Evolutionary conservation across 169 alveolate genomes (phyloP), one percentile per base, ranked within the genome.

Genomic region (Cryptosporidium canis): DNA sequence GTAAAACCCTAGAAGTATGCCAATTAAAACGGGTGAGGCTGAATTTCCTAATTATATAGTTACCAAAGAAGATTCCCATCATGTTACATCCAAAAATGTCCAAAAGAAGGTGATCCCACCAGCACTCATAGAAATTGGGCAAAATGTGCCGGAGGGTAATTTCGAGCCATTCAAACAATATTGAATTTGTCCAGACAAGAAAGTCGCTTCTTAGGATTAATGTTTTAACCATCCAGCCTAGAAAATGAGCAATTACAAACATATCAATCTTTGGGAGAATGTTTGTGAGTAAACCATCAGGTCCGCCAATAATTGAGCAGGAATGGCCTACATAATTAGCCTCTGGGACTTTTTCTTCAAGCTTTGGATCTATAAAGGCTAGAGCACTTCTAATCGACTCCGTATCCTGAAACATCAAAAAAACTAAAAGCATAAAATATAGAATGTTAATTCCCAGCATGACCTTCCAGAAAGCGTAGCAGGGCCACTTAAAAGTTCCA

Each of bases 41-140:
- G 33, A 77, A 58, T 44, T 7, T 51, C 5, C 29, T 77, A 37
- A 77, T 77, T 14, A 77, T 24, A n/a, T 61, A 51, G 41, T 83
- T 83, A 7, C 96, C 96, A 5, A 77, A n/a, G 16, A 91, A 70
- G 33, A 95, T 93, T 24, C 97, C 97, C 2, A 94, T 35, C 51
- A 91, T 44, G 66, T 94, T 94, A 90, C 96, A 94, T 35, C 96
- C 96, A 64, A 94, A 85, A 12, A 94, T 71, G 53, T 95, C 97
- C 6, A 95, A 72, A 8, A 95, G 18, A 24, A 95, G 83, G 90
- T 94, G 96, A 83, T 96, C 98, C 98, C 98, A 96, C 98, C 98
- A 96, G 66, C 98, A 96, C 90, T 96, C 98, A 90, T 92, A 92
- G 92, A 96, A 96, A 66, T 95, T 95, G 43, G 98, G 97, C 37